Evolutionary conservation across 2,329 filamentous ascomycete species (phyloP), one percentile per base, ranked within the genome.

Genomic region (Clonostachys rhizophaga): DNA sequence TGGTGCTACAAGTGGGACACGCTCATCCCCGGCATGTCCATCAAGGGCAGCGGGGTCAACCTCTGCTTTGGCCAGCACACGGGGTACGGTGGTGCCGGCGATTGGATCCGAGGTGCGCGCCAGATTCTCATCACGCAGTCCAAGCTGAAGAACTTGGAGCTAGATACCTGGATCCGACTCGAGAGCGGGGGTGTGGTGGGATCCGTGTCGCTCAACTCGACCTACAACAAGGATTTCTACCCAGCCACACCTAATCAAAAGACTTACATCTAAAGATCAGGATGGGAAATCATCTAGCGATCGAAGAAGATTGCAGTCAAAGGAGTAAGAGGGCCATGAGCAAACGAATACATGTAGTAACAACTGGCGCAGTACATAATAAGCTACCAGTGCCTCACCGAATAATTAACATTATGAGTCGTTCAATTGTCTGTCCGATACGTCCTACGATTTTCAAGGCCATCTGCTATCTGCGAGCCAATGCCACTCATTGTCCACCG

Each of bases 61-160:
- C 54, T 78, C 10, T 78, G 75, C 54, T 87, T 84, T 55, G 81
- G 82, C 5, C 79, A 86, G 52, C 84, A 85, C 53, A 76, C 81
- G 0, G 85, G 86, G 0, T 88, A 88, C 47, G 86, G 84, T 1
- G 85, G 86, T 0, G 88, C 88, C 54, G 81, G 83, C 0, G 69
- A 71, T 41, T 86, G 79, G 78, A 74, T 76, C 11, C 75, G 84
- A 0, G 85, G 84, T 2, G 72, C 74, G 6, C 69, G 82, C 2
- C 77, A 84, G 54, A 64, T 86, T 13, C 54, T 70, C 3, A 52
- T 85, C 2, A 64, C 70, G 2, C 66, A 76, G 39, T 57, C 65
- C 2, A 61, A 61, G 18, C 55, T 80, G n/a, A 55, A 56, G 6
- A 53, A 63, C 6, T 53, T 65, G 16, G 69, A 71, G 37, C 61